Base-by-base conservation (phyloP, 768 basidiomycete species). In the Lepiota venenata region DNA sequence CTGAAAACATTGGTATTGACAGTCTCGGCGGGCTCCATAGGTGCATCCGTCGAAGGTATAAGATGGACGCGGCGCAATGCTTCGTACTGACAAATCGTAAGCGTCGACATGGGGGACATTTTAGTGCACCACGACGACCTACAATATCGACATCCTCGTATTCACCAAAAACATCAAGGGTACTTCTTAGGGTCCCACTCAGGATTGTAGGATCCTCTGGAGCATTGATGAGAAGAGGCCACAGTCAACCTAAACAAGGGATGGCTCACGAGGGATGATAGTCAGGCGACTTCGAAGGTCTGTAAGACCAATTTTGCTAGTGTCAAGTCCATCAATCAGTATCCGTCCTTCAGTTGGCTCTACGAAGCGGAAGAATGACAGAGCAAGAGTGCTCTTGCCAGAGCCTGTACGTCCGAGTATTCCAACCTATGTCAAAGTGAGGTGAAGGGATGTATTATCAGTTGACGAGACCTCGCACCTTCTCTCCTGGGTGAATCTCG, bases 151-250 rank as follows among this genome's bases (percentile, higher is more conserved):
- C 78, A 61, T 94, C 93, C 53, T 89, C 74, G 53, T 93, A 94
- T 64, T 94, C 91, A n/a, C 84, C 77, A 59, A 94, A 94, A 9
- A 94, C 87, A 58, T 95, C 93, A 10, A 94, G 72, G 0, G 91
- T 87, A 0, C 88, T 85, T 35, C 91, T 82, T 15, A 94, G 56
- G 6, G 84, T 91, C 8, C 93, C 93, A 55, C 88, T 91, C 59
- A 94, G 67, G 58, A 95, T 90, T 0, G 86, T 89, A 0, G 93
- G 93, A 63, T 95, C 93, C 85, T 95, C 91, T 86, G 71, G 50
- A 47, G 39, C 32, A 20, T 8, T 7, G 45, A 36, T 50, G 20
- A 53, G 41, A 42, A 48, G 12, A 21, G 43, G 27, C 47, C 18
- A 45, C n/a, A 21, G 1, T 44, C 12, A 20, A 21, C 15, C 11